Base-by-base conservation (phyloP, 169 alveolate genomes). In the Plasmodium gaboni region DNA sequence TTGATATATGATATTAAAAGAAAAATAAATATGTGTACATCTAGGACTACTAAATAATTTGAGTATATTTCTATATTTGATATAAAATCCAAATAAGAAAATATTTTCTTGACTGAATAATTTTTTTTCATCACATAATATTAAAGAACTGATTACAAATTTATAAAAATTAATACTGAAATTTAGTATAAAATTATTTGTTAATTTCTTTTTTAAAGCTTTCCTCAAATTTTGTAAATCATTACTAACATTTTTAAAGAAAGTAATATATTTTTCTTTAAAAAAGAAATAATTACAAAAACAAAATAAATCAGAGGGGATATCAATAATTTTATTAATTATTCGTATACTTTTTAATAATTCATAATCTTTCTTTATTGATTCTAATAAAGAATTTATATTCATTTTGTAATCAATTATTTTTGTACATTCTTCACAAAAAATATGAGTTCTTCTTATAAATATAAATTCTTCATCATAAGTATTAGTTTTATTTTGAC, bases 271-370 rank as follows among this genome's bases (percentile, higher is more conserved):
- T 50, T 69, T 68, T 26, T 83, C 91, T 60, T 83, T 83, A 83
- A 83, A 59, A 55, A 83, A 83, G 9, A 83, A 83, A 68, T 83
- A 83, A 68, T 83, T 83, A 83, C 91, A 83, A 48, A 83, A 8
- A 57, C 80, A 50, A 83, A 68, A 83, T 32, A 68, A 15, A 51
- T 53, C 38, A 32, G 24, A 42, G 3, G 91, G 91, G 24, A 83
- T 51, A 4, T 83, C 42, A 10, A 83, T 38, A 1, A 50, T 57
- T 3, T 55, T 83, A 0, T 46, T 22, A 15, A 55, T 44, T 15
- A 83, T 15, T 7, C 55, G 55, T 15, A 83, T n/a, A 22, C 67
- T 28, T 83, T 68, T 42, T 83, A 83, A 55, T 42, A 83, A 67
- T 12, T 68, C 71, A 71, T 68, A 68, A 83, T 83, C 91, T 32